A percentile compares a stretch with the other conserved stretches of the same genome.
Conservation (phyloP, 1,139 yeast genomes). For the Diutina neorugosa region DNA sequence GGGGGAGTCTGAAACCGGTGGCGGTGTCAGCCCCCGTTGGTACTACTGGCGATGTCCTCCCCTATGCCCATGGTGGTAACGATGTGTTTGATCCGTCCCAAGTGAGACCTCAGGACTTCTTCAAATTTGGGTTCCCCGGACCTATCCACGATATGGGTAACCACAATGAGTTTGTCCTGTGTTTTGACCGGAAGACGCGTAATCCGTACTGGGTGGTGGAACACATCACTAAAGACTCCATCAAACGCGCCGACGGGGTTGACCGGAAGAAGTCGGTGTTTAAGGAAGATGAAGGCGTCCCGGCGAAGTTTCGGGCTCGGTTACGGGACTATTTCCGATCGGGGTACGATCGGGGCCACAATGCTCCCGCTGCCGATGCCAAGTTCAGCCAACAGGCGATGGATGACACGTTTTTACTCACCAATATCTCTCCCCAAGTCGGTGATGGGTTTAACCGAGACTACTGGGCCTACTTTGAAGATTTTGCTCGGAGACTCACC, state of each 20-base stretch:
- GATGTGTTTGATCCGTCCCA: slow-evolving; percentile 7
- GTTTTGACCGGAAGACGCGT: slow-evolving; percentile 73
- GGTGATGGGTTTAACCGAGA: slow-evolving; percentile 97
- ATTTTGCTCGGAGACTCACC: slow-evolving; percentile 72
- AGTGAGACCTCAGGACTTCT: slow-evolving; percentile 63
- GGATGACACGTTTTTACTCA: slow-evolving; percentile 84
- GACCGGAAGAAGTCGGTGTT: slow-evolving; percentile 77
- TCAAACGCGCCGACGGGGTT: slow-evolving; percentile 36
- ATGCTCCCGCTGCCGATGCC: slow-evolving; percentile 97
- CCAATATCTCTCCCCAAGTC: slow-evolving; percentile 94
- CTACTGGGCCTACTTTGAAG: slow-evolving; percentile 94
- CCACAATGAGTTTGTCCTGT: slow-evolving; percentile 67
- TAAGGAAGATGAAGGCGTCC: slow-evolving; percentile 80
- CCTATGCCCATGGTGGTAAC: background rate
- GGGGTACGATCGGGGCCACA: slow-evolving; percentile 96
- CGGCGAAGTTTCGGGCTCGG: slow-evolving; percentile 59
- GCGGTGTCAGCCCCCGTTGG: background rate
- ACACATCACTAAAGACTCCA: slow-evolving; percentile 71
- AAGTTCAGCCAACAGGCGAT: slow-evolving; percentile 81
- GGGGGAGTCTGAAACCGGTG: background rate
- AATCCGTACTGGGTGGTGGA: slow-evolving; percentile 89
- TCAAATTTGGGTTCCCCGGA: slow-evolving; percentile 89
- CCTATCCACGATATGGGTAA: slow-evolving; percentile 77
- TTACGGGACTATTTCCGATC: slow-evolving; percentile 83
- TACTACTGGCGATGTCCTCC: background rate